Evolutionary conservation across 1,284 basidiomycete genomes (phyloP).

Genomic region (Ganoderma resinaceum): DNA sequence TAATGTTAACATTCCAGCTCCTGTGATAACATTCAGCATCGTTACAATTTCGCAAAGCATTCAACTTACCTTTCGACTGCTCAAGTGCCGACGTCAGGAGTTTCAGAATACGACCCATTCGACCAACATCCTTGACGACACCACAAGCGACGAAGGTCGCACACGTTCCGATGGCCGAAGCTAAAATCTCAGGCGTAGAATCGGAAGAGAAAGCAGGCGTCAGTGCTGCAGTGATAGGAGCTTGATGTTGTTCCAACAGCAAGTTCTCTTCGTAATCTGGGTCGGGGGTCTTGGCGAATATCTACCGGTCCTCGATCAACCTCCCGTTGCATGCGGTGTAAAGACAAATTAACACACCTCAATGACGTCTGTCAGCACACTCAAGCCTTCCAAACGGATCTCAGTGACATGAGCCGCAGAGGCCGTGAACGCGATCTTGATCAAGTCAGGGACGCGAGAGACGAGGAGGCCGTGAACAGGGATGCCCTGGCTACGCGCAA

Average conservation of each 20-base stretch:
- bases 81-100: slow-evolving; percentile 89
- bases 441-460: slow-evolving; percentile 89
- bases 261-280: slow-evolving; percentile 92
- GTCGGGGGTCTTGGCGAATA: slow-evolving; percentile 88
- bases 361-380: slow-evolving; percentile 92
- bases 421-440: slow-evolving; percentile 98
- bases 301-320: slow-evolving; percentile 49
- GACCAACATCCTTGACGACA: slow-evolving; percentile 87
- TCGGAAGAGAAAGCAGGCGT: slow-evolving; percentile 97
- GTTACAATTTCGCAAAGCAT: slow-evolving; percentile 5
- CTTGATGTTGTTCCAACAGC: slow-evolving; percentile 97
- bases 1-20: slow-evolving; percentile 83
- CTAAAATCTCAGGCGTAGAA: slow-evolving; percentile 94
- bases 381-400: slow-evolving; percentile 92
- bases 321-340: background rate
- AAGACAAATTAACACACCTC: slow-evolving; percentile 59
- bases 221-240: slow-evolving; percentile 97
- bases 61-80: slow-evolving; percentile 76
- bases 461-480: slow-evolving; percentile 65
- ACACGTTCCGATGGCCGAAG: slow-evolving; percentile 92
- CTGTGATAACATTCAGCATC: slow-evolving; percentile 47
- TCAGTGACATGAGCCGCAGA: slow-evolving; percentile 96
- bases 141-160: slow-evolving; percentile 96
- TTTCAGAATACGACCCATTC: slow-evolving; percentile 96
- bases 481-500: slow-evolving; percentile 51